Evolutionary conservation across 495 filamentous ascomycete genomes (phyloP).

Genomic region (Aspergillus sclerotioniger): DNA sequence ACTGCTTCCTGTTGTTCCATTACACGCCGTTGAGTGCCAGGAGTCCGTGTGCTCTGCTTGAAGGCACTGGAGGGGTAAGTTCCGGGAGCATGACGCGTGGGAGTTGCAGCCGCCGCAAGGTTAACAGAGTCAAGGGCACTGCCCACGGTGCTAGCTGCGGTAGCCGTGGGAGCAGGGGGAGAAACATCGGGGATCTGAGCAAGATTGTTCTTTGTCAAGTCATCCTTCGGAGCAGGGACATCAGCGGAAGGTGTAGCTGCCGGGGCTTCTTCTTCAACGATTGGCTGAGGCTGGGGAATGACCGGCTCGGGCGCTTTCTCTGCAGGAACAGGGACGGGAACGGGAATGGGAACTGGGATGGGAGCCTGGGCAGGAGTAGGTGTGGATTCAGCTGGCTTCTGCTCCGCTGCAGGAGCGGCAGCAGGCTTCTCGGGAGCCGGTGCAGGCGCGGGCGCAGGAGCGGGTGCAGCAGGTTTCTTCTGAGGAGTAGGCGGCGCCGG

Average conservation of each 20-base stretch:
- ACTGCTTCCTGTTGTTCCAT: conserved; percentile 96
- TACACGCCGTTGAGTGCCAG: conserved; percentile 77
- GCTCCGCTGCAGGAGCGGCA: conserved; percentile 48
- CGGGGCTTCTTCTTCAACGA: conserved; percentile 28
- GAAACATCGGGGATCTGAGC: conserved; percentile 84
- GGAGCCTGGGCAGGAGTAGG: conserved; percentile 16
- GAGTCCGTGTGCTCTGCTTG: conserved; percentile 71
- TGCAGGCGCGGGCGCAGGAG: conserved; percentile 25
- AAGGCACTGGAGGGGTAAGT: conserved; percentile 72
- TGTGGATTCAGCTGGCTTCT: conserved; percentile 19
- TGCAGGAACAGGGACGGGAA: conserved; percentile 22
- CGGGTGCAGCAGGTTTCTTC: conserved; percentile 34
- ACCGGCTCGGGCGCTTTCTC: conserved; percentile 31
- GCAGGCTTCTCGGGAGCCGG: conserved; percentile 64
- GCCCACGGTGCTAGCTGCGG: conserved; percentile 85
- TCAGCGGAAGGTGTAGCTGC: conserved; percentile 47
- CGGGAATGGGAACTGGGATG: conserved; percentile 11
- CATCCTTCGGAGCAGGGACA: conserved; percentile 70
- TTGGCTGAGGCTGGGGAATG: conserved; percentile 17
- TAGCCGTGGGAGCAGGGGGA: conserved; percentile 68
- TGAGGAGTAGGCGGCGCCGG: conserved; percentile 40
- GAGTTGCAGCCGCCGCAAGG: conserved; percentile 50
- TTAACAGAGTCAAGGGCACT: conserved; percentile 73
- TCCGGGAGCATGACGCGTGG: conserved; percentile 58
- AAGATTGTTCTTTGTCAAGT: conserved; percentile 87